Evolutionary conservation across 2,329 filamentous ascomycete species (phyloP).

Genomic region (Periconia sp.): DNA sequence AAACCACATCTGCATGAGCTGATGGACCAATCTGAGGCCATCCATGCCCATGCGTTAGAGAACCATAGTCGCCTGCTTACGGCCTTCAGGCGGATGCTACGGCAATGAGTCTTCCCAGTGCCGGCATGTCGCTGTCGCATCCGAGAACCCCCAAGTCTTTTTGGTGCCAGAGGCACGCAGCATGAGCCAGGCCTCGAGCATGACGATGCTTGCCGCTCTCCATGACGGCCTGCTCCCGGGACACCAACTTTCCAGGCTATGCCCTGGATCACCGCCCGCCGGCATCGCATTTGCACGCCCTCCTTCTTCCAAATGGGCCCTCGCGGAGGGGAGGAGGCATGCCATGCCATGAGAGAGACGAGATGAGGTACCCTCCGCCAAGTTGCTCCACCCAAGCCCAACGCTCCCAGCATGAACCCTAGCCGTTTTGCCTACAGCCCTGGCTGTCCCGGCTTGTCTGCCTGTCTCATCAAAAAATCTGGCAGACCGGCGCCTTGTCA

Average conservation of each 20-base stretch:
- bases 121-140: conserved; percentile 35
- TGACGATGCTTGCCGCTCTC: conserved; percentile 8
- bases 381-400: conserved; percentile 3
- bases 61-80: conserved; percentile 29
- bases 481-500: conserved; percentile 30
- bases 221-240: conserved; percentile 23
- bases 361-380: conserved; percentile 6
- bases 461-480: conserved; percentile 30
- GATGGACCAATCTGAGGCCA: conserved; percentile 37
- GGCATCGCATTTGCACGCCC: background rate
- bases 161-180: conserved; percentile 8
- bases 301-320: background rate
- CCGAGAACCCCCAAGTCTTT: conserved; percentile 25
- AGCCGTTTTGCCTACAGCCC: conserved; percentile 24
- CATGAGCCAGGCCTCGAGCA: conserved; percentile 12
- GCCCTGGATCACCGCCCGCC: conserved; percentile 15
- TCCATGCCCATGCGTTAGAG: conserved; percentile 41
- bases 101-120: conserved; percentile 36
- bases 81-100: conserved; percentile 41
- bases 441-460: conserved; percentile 26
- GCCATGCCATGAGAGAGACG: background rate
- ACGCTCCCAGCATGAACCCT: conserved; percentile 23
- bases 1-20: conserved; percentile 45
- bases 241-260: conserved; percentile 31
- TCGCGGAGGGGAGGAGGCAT: too few species aligned